Base-by-base conservation (phyloP, 2,329 filamentous ascomycete genomes). In the Colletotrichum sp. region DNA sequence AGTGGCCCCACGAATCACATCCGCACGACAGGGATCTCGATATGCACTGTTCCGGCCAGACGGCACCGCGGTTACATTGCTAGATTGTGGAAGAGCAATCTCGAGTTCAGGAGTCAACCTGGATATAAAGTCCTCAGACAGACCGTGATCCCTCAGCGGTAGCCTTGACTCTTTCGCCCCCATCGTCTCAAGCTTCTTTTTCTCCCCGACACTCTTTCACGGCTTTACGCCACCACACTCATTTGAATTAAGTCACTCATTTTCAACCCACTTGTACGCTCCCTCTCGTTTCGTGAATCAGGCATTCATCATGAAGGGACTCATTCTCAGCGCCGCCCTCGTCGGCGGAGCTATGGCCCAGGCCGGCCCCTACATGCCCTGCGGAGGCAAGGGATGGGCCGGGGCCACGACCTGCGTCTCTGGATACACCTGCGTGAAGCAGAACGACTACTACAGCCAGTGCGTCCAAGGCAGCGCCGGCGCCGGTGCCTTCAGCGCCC, bases 401-500 rank as follows among this genome's bases (percentile, higher is more conserved):
- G 87, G 87, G 4, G 36, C 79, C 2, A 87, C 83, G 5, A 84
- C 83, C 1, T 89, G 87, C 62, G 81, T 86, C n/a, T 82, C 84
- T 18, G 87, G 87, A 7, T 87, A 86, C 71, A 80, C 79, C 1
- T 89, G 87, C 78, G 79, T 72, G 7, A 81, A 81, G 49, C 74
- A 80, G 12, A 87, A 87, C 78, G 80, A 84, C 13, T 88, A 80
- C 78, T 88, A 88, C 78, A 84, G 81, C 74, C 87, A 89, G 77
- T 88, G 87, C 26, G 44, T 81, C 9, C 81, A 81, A 6, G 77
- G 78, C 24, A 69, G 52, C 67, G 72, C 57, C 24, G 18, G 28
- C 16, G 66, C 55, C 55, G 71, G 57, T 18, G 69, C 26, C 8
- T n/a, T 30, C 36, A 52, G 52, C 24, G 63, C 63, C 15, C 21